These are phyloP conservation scores for Xylariales sp. DNA, from an alignment of 2,329 filamentous ascomycete species.

Conservation along the genomic window DNA sequence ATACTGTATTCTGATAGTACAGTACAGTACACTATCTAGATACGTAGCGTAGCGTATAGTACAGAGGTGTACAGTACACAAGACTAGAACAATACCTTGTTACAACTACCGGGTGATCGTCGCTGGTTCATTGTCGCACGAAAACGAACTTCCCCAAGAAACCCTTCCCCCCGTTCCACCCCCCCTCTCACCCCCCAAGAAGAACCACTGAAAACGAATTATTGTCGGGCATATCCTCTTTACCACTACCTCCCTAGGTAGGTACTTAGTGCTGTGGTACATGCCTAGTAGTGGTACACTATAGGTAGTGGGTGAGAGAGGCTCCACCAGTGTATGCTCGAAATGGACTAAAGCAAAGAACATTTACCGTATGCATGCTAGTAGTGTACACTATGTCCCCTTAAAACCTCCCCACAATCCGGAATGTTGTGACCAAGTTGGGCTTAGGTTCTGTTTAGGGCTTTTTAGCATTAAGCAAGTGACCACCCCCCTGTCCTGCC, in stretches of 20 bases:
- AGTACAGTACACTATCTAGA: too few species aligned
- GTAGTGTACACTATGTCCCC: not conserved
- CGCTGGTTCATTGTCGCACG: constrained; percentile 21
- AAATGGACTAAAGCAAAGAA: not conserved
- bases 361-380: too few species aligned
- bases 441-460: constrained; percentile 11
- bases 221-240: constrained; percentile 2
- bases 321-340: not conserved
- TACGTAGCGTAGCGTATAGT: too few species aligned
- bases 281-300: too few species aligned
- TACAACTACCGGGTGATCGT: constrained; percentile 26
- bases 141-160: constrained; percentile 34
- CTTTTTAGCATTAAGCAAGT: constrained; percentile 26
- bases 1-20: too few species aligned
- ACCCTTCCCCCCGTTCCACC: not conserved
- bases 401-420: constrained; percentile 5
- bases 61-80: too few species aligned
- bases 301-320: not conserved
- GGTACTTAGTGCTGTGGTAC: not conserved
- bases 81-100: not conserved
- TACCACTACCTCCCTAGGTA: not conserved
- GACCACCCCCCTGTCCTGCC: constrained; percentile 19
- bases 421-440: constrained; percentile 12
- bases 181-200: not conserved
- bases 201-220: constrained; percentile 4